A percentile compares a stretch with the other conserved stretches of the same genome.
phyloP scores from a whole-genome alignment of 2,329 filamentous ascomycete species.

The Scedosporium dehoogii region DNA sequence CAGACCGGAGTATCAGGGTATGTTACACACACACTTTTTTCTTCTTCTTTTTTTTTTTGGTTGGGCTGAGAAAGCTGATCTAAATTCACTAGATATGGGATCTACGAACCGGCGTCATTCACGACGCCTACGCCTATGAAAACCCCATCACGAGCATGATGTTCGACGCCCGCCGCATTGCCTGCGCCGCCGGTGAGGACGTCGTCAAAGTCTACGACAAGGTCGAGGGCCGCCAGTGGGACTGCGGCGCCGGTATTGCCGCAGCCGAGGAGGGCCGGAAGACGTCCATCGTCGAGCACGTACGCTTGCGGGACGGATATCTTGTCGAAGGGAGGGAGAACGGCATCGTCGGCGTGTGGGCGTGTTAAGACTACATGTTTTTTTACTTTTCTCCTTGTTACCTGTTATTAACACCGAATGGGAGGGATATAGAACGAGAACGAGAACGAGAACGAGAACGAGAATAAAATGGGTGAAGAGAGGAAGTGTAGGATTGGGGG shows the following conservation, averaged over 20 bases:
- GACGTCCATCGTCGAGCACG: slow-evolving; percentile 67
- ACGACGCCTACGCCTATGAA: slow-evolving; percentile 94
- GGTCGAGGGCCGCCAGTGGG: slow-evolving; percentile 90
- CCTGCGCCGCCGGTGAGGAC: slow-evolving; percentile 79
- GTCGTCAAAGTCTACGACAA: slow-evolving; percentile 99
- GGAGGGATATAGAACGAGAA: not conserved
- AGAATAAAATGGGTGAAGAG: not conserved
- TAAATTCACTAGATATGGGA: slow-evolving; percentile 77
- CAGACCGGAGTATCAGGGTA: slow-evolving; percentile 89
- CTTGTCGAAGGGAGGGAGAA: slow-evolving; percentile 82
- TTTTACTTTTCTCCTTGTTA: not conserved
- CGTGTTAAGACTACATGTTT: slow-evolving; percentile 37
- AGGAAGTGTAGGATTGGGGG: not conserved
- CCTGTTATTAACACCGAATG: not conserved
- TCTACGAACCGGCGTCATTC: slow-evolving; percentile 87
- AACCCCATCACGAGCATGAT: slow-evolving; percentile 90
- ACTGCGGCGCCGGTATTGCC: slow-evolving; percentile 75
- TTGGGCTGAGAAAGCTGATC: slow-evolving; percentile 15
- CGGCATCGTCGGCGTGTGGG: slow-evolving; percentile 86
- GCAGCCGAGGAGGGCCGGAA: slow-evolving; percentile 56
- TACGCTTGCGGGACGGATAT: slow-evolving; percentile 89
- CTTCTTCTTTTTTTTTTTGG: not conserved
- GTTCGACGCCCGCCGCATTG: slow-evolving; percentile 87
- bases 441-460: not conserved
- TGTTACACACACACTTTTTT: slow-evolving; percentile 27